Percentiles rank a stretch among this genome's conserved stretches.
Conservation (phyloP, 2,329 filamentous ascomycete species). For the Pseudogymnoascus pannorum region DNA sequence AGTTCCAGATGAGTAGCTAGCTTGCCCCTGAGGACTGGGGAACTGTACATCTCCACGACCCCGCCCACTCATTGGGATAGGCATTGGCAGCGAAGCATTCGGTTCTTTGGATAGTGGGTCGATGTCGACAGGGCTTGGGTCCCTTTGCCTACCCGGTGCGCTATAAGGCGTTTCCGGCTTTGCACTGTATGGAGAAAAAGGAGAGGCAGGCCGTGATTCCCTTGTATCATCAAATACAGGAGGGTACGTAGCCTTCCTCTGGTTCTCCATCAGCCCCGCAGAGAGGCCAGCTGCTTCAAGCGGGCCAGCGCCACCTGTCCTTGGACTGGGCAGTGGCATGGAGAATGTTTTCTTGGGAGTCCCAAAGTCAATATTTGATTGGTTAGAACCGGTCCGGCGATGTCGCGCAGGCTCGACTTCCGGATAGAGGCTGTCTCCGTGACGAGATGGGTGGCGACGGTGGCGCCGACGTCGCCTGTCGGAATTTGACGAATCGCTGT, state of each 20-base stretch:
- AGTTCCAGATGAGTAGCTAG: not conserved
- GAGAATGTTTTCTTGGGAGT: constrained; percentile 2
- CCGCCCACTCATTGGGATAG: not conserved
- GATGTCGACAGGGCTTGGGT: not conserved
- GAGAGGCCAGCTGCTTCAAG: not conserved
- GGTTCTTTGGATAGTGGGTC: constrained; percentile 1
- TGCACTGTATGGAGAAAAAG: constrained; percentile 18
- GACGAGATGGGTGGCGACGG: constrained; percentile 9
- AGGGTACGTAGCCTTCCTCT: constrained; percentile 24
- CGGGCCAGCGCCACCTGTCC: not conserved
- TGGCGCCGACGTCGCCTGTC: constrained; percentile 18
- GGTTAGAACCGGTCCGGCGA: constrained; percentile 12
- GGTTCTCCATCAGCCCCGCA: not conserved
- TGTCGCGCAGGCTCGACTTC: constrained; percentile 17
- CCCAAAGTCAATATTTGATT: not conserved
- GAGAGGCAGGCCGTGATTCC: constrained; percentile 22
- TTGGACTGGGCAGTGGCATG: not conserved
- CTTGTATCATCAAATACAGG: constrained; percentile 12
- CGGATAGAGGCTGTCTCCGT: constrained; percentile 11
- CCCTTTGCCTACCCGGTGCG: not conserved
- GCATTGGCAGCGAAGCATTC: constrained; percentile 22
- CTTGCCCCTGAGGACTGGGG: not conserved
- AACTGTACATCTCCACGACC: not conserved
- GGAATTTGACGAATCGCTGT: constrained; percentile 23
- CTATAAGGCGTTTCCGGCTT: constrained; percentile 11